Percentiles rank a stretch among this genome's conserved stretches.
Evolutionary conservation across 1,284 basidiomycete species (phyloP).

Genomic region (Flammula alnicola): DNA sequence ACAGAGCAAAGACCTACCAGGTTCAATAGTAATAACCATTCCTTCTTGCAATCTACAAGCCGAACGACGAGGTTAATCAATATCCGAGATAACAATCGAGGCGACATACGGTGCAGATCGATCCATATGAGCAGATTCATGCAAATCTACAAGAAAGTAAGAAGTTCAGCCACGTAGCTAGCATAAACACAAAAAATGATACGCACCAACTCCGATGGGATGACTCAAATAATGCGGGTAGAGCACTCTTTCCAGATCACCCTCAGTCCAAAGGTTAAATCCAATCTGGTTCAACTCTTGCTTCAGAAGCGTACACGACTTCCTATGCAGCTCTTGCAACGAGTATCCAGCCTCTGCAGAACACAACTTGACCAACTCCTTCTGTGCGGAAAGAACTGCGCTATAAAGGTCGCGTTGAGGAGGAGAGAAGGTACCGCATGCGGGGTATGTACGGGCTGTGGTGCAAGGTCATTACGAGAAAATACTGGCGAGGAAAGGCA

Average conservation of each 20-base stretch:
- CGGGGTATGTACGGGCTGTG: slow-evolving; percentile 88
- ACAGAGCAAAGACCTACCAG: slow-evolving; percentile 48
- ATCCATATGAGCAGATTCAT: slow-evolving; percentile 69
- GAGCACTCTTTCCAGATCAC: slow-evolving; percentile 75
- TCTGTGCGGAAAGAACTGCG: slow-evolving; percentile 80
- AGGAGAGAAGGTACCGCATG: slow-evolving; percentile 76
- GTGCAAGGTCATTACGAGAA: slow-evolving; percentile 14
- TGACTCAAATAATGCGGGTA: slow-evolving; percentile 92
- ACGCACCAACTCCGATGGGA: slow-evolving; percentile 82
- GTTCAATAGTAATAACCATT: slow-evolving; percentile 89
- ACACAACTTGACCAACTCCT: slow-evolving; percentile 68
- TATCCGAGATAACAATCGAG: not conserved
- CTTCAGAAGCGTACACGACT: slow-evolving; percentile 73
- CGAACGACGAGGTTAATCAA: not conserved
- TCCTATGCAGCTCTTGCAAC: slow-evolving; percentile 81
- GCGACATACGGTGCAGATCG: slow-evolving; percentile 40
- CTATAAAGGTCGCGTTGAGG: slow-evolving; percentile 90
- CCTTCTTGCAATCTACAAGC: slow-evolving; percentile 65
- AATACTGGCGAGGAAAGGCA: slow-evolving; percentile 3
- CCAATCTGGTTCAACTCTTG: slow-evolving; percentile 84
- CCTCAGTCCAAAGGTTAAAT: slow-evolving; percentile 61
- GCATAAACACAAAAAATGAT: slow-evolving; percentile 17
- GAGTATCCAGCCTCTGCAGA: slow-evolving; percentile 48
- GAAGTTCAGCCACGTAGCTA: slow-evolving; percentile 6
- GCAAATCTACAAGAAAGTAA: slow-evolving; percentile 62